These are phyloP conservation scores for Trypanosoma brucei DNA, from an alignment of 208 protist species.

Conservation along the genomic window DNA sequence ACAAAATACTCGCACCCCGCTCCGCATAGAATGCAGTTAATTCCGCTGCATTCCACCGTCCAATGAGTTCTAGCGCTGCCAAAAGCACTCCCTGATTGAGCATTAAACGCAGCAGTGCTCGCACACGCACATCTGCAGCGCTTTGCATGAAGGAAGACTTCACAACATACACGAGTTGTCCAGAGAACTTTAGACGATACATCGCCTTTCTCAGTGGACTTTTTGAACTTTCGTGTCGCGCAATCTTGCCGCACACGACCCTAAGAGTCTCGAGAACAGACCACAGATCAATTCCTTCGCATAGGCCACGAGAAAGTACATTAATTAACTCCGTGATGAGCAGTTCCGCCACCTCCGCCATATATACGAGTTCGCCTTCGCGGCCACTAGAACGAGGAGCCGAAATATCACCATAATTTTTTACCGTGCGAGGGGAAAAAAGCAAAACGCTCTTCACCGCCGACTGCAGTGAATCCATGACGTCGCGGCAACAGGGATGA, in stretches of 20 bases:
- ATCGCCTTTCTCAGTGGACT: conserved; percentile 15
- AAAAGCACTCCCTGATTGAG: conserved; percentile 60
- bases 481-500: neutral
- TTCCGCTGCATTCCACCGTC: conserved; percentile 34
- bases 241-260: conserved; percentile 22
- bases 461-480: conserved; percentile 12
- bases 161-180: conserved; percentile 47
- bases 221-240: conserved; percentile 10
- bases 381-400: neutral
- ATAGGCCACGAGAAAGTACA: conserved; percentile 40
- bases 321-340: conserved; percentile 28
- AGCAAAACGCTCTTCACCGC: conserved; percentile 13
- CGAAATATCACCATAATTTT: conserved; percentile 8
- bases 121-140: conserved; percentile 17
- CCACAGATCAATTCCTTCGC: conserved; percentile 39
- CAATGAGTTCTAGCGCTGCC: conserved; percentile 53
- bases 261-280: conserved; percentile 53
- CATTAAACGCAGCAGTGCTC: conserved; percentile 49
- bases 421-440: conserved; percentile 18
- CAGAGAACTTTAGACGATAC: conserved; percentile 42
- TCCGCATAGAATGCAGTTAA: conserved; percentile 31
- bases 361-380: conserved; percentile 9
- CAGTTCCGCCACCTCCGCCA: conserved; percentile 38
- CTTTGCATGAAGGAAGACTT: conserved; percentile 29
- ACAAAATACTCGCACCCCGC: conserved; percentile 15